Evolutionary conservation across 305 asterid genomes (phyloP).

Genomic region (Lippia alba): DNA sequence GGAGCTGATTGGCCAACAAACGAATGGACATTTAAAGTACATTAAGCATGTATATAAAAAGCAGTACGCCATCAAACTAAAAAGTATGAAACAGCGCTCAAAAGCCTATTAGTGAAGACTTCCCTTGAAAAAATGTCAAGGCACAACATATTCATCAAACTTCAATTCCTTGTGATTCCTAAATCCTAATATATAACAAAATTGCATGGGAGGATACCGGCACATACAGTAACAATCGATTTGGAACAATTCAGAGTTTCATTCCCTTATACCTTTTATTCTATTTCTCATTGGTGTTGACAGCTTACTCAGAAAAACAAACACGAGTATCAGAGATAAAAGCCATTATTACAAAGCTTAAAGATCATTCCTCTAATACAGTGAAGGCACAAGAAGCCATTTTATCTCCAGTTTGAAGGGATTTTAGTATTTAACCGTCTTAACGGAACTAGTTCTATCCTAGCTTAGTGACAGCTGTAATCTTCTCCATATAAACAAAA

Average conservation of each 20-base stretch:
- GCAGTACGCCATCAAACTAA: conserved; percentile 12
- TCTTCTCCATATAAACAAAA: conserved; percentile 21
- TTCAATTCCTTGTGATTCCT: neutral
- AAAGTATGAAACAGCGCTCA: conserved; percentile 5
- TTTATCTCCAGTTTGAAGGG: conserved; percentile 23
- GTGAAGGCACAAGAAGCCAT: conserved; percentile 11
- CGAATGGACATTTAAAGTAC: neutral
- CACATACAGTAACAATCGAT: neutral
- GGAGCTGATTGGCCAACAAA: conserved; percentile 9
- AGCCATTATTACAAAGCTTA: neutral
- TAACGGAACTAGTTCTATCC: conserved; percentile 4
- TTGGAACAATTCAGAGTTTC: conserved; percentile 1
- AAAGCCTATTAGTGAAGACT: conserved; percentile 3
- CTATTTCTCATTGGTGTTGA: conserved; percentile 7
- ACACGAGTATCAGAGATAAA: neutral
- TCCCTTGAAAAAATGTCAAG: conserved; percentile 8
- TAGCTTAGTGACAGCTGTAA: conserved; percentile 10
- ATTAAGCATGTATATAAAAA: conserved; percentile 12
- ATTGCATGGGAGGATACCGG: neutral
- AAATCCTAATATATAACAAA: neutral
- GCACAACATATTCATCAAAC: conserved; percentile 19
- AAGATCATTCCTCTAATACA: conserved; percentile 6
- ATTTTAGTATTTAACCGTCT: conserved; percentile 1
- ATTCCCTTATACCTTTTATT: conserved; percentile 10
- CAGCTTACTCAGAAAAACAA: conserved; percentile 20